These are phyloP conservation scores for Berkeleyomyces rouxiae DNA, from an alignment of 2,329 filamentous ascomycete species.

Conservation along the genomic window DNA sequence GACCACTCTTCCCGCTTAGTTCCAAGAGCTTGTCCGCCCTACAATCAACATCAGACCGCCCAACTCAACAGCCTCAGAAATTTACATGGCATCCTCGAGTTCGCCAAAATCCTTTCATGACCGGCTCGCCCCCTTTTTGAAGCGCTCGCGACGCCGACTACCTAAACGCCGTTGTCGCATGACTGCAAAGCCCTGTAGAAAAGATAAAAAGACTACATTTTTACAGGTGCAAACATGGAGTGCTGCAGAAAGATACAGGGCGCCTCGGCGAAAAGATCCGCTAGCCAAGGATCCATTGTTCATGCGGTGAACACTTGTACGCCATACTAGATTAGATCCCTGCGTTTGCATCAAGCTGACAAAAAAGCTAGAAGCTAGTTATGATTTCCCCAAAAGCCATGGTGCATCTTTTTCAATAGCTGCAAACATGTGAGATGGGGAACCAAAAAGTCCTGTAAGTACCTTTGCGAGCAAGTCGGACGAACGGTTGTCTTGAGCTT, in stretches of 20 bases:
- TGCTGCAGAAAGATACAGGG: not conserved
- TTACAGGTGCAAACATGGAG: not conserved
- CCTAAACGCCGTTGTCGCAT: not conserved
- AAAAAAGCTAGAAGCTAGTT: not conserved
- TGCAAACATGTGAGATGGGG: not conserved
- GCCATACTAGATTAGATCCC: not conserved
- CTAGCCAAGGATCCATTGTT: slow-evolving; percentile 3
- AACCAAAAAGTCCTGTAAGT: not conserved
- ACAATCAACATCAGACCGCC: not conserved
- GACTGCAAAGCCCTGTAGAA: not conserved
- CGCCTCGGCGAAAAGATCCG: not conserved
- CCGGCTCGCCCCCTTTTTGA: not conserved
- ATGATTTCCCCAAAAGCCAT: not conserved
- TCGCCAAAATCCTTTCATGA: not conserved
- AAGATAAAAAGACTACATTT: not conserved
- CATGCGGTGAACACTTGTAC: not conserved
- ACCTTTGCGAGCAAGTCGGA: not conserved
- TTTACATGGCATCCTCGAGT: not conserved
- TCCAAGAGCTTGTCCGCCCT: not conserved
- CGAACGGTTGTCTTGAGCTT: not conserved
- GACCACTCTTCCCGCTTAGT: not conserved
- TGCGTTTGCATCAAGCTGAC: not conserved
- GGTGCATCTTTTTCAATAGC: slow-evolving; percentile 6
- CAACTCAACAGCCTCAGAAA: not conserved
- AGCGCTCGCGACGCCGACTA: not conserved